Evolutionary conservation across 768 basidiomycete genomes (phyloP).

Genomic region (Leccinum subtestaceum): DNA sequence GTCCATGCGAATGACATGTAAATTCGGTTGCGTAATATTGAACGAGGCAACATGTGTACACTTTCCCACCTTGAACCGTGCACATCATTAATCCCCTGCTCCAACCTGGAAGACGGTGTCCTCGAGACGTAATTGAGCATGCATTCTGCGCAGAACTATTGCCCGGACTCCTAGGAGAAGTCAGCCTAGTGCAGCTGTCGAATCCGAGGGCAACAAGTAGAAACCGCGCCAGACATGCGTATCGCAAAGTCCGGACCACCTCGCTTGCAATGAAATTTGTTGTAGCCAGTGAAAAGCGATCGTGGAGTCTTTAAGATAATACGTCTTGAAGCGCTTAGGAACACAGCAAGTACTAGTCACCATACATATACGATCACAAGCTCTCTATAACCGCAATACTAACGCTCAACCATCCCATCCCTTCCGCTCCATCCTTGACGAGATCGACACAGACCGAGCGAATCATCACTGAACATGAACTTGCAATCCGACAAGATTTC

Average conservation of each 20-base stretch:
- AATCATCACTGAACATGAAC: conserved; percentile 2
- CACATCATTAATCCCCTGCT: background rate
- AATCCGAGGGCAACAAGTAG: background rate
- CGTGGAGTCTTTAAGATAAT: background rate
- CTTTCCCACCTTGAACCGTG: background rate
- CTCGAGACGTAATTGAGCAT: background rate
- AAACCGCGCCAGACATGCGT: background rate
- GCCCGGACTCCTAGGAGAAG: too few species aligned
- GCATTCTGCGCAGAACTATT: background rate
- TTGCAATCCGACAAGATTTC: conserved; percentile 16
- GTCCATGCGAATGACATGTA: background rate
- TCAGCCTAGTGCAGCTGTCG: background rate
- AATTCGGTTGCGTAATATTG: background rate
- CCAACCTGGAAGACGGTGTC: background rate
- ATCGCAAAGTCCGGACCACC: background rate
- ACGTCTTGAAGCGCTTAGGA: conserved; percentile 9
- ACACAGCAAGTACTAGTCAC: conserved; percentile 18
- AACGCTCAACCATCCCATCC: conserved; percentile 7
- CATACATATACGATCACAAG: background rate
- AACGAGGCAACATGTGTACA: background rate
- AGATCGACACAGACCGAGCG: background rate
- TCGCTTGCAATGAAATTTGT: background rate
- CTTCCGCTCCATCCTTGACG: background rate
- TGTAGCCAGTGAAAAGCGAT: background rate
- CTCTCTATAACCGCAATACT: conserved; percentile 12